These are phyloP conservation scores for Phytophthora capsici DNA, from an alignment of 352 stramenopile species.

Conservation along the genomic window DNA sequence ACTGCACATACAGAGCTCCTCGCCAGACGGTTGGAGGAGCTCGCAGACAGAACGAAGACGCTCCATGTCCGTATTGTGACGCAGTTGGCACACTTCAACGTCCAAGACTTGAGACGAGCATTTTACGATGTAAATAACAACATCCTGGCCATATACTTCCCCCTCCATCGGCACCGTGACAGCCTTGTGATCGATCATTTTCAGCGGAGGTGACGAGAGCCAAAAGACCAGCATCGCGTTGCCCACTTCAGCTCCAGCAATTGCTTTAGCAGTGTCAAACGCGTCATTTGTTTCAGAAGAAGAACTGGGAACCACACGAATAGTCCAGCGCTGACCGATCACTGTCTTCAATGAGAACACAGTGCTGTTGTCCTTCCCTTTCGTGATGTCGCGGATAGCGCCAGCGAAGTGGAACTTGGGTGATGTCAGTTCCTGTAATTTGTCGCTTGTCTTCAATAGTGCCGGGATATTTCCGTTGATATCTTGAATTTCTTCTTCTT, in stretches of 20 bases:
- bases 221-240: slow-evolving; percentile 41
- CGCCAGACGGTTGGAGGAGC: slow-evolving; percentile 11
- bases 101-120: slow-evolving; percentile 23
- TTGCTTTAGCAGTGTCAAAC: slow-evolving; percentile 5
- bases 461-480: no score
- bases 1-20: slow-evolving; percentile 26
- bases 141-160: slow-evolving; percentile 36
- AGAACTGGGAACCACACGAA: slow-evolving; percentile 22
- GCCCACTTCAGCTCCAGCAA: slow-evolving; percentile 19
- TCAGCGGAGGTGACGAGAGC: slow-evolving; percentile 26
- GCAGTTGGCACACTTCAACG: slow-evolving; percentile 35
- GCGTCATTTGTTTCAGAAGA: slow-evolving; percentile 3
- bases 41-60: slow-evolving; percentile 29
- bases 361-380: slow-evolving; percentile 26
- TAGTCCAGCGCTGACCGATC: slow-evolving; percentile 30
- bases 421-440: slow-evolving; percentile 4
- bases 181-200: slow-evolving; percentile 33
- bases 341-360: slow-evolving; percentile 34
- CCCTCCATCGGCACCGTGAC: slow-evolving; percentile 22
- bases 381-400: slow-evolving; percentile 26
- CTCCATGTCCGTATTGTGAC: slow-evolving; percentile 34
- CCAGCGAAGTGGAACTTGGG: slow-evolving; percentile 41
- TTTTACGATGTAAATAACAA: slow-evolving; percentile 33
- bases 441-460: slow-evolving; percentile 1
- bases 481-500: slow-evolving; percentile 14